Evolutionary conservation across 768 basidiomycete genomes (phyloP).

Genomic region (Omphalotus guepiniiformis): DNA sequence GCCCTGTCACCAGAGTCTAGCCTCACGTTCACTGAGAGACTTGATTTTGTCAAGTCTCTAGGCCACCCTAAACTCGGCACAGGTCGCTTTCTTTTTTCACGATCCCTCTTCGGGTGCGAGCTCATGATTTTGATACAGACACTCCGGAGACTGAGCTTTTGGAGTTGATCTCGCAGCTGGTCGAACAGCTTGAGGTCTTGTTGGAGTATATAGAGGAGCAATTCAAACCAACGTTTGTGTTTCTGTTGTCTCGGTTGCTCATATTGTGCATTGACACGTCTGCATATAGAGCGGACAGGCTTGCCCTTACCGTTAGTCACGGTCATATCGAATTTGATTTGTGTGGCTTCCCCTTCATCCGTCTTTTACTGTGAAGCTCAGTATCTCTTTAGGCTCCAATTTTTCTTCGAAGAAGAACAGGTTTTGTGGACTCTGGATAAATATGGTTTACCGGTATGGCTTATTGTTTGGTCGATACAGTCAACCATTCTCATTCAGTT

Average conservation of each 20-base stretch:
- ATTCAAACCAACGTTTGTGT: constrained; percentile 15
- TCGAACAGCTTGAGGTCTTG: constrained; percentile 13
- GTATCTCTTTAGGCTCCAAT: constrained; percentile 1
- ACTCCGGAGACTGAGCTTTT: background rate
- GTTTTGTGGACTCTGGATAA: background rate
- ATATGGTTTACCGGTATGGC: background rate
- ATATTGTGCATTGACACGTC: background rate
- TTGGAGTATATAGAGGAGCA: constrained; percentile 10
- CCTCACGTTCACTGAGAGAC: too few species aligned
- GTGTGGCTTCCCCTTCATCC: background rate
- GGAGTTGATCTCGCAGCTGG: constrained; percentile 6
- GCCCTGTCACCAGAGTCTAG: too few species aligned
- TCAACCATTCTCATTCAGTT: background rate
- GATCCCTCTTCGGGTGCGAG: too few species aligned
- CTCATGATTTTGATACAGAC: too few species aligned
- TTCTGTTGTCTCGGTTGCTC: background rate
- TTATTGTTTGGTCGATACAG: background rate
- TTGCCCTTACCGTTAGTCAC: constrained; percentile 12
- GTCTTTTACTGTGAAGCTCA: background rate
- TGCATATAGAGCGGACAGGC: constrained; percentile 12
- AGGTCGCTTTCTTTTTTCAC: too few species aligned
- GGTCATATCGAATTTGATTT: constrained; percentile 17
- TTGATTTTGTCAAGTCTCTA: too few species aligned
- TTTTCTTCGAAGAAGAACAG: constrained; percentile 1
- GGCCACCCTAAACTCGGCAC: too few species aligned